A percentile compares a stretch with the other conserved stretches of the same genome.
These are phyloP conservation scores for Trametes maxima DNA, from an alignment of 768 basidiomycete genomes.

Conservation along the genomic window DNA sequence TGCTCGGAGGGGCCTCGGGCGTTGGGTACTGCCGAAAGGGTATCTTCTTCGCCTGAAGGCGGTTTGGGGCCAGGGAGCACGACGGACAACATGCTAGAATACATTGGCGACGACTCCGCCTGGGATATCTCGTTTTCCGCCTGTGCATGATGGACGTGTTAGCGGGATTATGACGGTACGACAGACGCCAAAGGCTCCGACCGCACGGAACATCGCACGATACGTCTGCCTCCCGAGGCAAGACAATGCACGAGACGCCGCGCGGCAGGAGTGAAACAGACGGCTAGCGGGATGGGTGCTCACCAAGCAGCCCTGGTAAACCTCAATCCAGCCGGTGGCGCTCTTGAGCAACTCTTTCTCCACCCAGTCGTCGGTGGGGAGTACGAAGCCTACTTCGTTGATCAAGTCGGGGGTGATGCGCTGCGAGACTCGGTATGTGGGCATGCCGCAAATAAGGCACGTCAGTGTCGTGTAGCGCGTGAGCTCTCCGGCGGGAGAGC, in stretches of 20 bases:
- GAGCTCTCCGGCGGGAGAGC: slow-evolving; percentile 19
- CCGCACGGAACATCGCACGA: slow-evolving; percentile 12
- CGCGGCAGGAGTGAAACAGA: not conserved
- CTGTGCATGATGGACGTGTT: slow-evolving; percentile 21
- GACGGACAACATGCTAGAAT: slow-evolving; percentile 34
- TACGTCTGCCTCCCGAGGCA: not conserved
- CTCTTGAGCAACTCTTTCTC: slow-evolving; percentile 74
- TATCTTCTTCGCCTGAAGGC: slow-evolving; percentile 7
- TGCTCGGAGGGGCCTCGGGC: slow-evolving; percentile 30
- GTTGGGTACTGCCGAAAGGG: slow-evolving; percentile 2
- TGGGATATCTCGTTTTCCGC: slow-evolving; percentile 29
- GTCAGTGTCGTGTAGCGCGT: slow-evolving; percentile 65
- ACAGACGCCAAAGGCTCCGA: slow-evolving; percentile 8
- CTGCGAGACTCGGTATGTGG: slow-evolving; percentile 72
- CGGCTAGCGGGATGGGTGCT: slow-evolving; percentile 35
- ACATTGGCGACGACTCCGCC: slow-evolving; percentile 38
- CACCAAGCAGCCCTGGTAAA: slow-evolving; percentile 67
- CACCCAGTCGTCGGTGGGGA: slow-evolving; percentile 77
- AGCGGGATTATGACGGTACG: slow-evolving; percentile 1
- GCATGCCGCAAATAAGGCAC: slow-evolving; percentile 67
- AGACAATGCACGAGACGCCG: not conserved
- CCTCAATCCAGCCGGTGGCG: slow-evolving; percentile 71
- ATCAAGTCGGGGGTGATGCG: slow-evolving; percentile 58
- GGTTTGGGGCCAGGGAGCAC: slow-evolving; percentile 28
- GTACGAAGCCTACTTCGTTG: slow-evolving; percentile 60